Conservation (phyloP, 805 yeast genomes). For the Ogataea haglerorum region DNA sequence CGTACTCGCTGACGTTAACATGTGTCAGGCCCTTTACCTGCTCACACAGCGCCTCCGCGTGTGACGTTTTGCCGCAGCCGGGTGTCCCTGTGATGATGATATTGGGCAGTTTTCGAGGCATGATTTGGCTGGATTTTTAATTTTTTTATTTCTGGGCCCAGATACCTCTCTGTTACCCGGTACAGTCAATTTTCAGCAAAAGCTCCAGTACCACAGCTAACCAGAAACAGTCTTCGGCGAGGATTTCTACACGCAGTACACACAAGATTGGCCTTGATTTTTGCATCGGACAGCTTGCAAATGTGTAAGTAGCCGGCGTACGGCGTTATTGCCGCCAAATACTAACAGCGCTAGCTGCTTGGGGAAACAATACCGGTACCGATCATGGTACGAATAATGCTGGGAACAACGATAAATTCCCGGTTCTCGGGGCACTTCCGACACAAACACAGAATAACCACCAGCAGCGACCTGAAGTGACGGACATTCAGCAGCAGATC, state of each 20-base stretch:
- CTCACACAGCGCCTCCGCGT: conserved; percentile 50
- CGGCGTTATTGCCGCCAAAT: neutral
- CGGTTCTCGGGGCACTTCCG: conserved; percentile 24
- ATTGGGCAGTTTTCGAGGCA: conserved; percentile 51
- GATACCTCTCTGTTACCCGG: conserved; percentile 4
- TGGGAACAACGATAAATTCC: conserved; percentile 25
- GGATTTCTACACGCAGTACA: neutral
- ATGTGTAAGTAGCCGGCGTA: conserved; percentile 6
- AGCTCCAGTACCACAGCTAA: neutral
- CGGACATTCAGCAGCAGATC: conserved; percentile 24
- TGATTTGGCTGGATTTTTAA: neutral
- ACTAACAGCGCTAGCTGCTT: conserved; percentile 7
- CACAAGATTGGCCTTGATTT: conserved; percentile 2
- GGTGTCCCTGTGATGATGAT: conserved; percentile 95
- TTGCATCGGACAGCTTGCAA: conserved; percentile 2
- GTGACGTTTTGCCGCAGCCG: conserved; percentile 82
- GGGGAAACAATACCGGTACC: conserved; percentile 11
- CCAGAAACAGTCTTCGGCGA: neutral
- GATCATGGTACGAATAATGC: conserved; percentile 9
- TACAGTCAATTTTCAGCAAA: conserved; percentile 5
- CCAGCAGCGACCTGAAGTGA: conserved; percentile 11
- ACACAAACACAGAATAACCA: conserved; percentile 9
- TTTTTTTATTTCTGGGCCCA: neutral
- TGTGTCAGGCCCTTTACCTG: conserved; percentile 49
- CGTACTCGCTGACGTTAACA: conserved; percentile 74